Evolutionary conservation across 164 flowering plant species (phyloP).

Genomic region (Vitis riparia): DNA sequence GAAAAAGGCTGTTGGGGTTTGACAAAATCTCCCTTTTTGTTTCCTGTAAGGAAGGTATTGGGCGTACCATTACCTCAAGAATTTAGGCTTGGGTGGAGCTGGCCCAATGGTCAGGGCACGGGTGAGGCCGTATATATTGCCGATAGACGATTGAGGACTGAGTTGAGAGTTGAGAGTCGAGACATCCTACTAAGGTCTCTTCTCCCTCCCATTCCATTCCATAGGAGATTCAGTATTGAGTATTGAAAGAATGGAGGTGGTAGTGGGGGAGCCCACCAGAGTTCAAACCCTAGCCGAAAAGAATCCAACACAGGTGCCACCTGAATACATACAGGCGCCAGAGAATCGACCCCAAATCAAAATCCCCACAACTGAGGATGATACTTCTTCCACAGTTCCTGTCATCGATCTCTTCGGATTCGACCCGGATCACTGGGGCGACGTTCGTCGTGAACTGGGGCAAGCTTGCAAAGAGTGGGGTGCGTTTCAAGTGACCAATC

Average conservation of each 20-base stretch:
- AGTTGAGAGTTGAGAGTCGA: no score
- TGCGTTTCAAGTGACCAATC: slow-evolving; percentile 76
- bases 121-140: no score
- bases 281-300: slow-evolving; percentile 50
- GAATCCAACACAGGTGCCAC: slow-evolving; percentile 46
- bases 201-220: no score
- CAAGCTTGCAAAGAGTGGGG: slow-evolving; percentile 78
- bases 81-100: no score
- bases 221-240: no score
- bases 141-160: no score
- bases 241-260: slow-evolving; percentile 12
- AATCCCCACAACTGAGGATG: background rate
- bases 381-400: slow-evolving; percentile 32
- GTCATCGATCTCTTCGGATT: slow-evolving; percentile 46
- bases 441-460: slow-evolving; percentile 29
- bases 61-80: no score
- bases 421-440: slow-evolving; percentile 19
- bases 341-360: slow-evolving; percentile 36
- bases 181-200: no score
- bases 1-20: no score
- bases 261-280: slow-evolving; percentile 15
- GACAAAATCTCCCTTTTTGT: no score
- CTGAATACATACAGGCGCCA: slow-evolving; percentile 66
- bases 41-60: no score
- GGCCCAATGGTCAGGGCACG: no score